A percentile compares a stretch with the other conserved stretches of the same genome.
These are phyloP conservation scores for Gentiana macrophylla DNA, from an alignment of 257 asterid genomes.

Conservation along the genomic window DNA sequence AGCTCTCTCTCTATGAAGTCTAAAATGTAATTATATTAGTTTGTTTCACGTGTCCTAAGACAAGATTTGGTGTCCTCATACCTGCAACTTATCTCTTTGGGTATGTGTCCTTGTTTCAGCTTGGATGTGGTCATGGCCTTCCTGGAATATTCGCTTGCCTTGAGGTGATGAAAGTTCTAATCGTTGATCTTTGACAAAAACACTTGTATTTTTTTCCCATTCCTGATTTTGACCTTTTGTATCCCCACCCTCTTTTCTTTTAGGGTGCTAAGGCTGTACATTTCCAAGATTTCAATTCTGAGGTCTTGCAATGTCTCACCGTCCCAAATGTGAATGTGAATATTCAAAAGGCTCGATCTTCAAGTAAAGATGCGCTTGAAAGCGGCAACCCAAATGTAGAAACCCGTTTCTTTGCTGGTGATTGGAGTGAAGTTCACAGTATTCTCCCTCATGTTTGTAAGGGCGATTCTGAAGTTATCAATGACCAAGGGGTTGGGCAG, in stretches of 20 bases:
- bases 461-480: conserved; percentile 14
- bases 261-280: conserved; percentile 77
- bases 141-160: conserved; percentile 83
- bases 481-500: conserved; percentile 12
- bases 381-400: conserved; percentile 15
- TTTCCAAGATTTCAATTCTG: conserved; percentile 93
- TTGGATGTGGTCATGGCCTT: conserved; percentile 99
- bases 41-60: not conserved
- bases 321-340: conserved; percentile 78
- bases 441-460: conserved; percentile 31
- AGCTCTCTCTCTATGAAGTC: no score
- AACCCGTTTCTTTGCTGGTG: conserved; percentile 86
- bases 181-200: not conserved
- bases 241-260: conserved; percentile 2
- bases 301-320: conserved; percentile 76
- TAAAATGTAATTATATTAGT: not conserved
- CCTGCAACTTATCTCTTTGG: conserved; percentile 1
- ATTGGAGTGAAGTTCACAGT: conserved; percentile 70
- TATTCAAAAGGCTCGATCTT: conserved; percentile 22
- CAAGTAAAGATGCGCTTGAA: conserved; percentile 11
- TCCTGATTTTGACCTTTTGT: conserved; percentile 1
- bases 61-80: not conserved
- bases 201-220: not conserved
- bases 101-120: conserved; percentile 38
- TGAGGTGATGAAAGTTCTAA: conserved; percentile 31